Percentiles rank a stretch among this genome's conserved stretches.
Conservation (phyloP, 208 protist genomes). For the Acanthamoeba culbertsoni region DNA sequence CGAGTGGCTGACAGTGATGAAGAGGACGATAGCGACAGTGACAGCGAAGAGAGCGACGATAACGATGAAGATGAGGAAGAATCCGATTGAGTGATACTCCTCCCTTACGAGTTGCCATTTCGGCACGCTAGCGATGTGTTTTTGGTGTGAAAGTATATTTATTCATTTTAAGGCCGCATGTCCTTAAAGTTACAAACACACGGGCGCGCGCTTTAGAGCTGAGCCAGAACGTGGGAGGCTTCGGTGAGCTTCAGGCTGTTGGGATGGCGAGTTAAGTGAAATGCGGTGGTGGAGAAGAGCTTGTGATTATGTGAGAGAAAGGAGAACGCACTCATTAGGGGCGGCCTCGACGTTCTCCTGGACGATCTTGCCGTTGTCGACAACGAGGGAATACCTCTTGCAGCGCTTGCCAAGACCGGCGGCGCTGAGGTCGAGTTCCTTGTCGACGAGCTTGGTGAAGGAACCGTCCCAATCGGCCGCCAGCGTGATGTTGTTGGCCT, state of each 20-base stretch:
- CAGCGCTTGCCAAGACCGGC: constrained; percentile 53
- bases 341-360: constrained; percentile 38
- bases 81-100: no score
- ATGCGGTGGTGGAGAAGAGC: not conserved
- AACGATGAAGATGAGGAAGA: not conserved
- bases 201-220: constrained; percentile 24
- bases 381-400: constrained; percentile 50
- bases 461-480: constrained; percentile 48
- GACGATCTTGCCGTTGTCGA: constrained; percentile 61
- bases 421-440: constrained; percentile 52
- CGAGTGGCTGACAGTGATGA: not conserved
- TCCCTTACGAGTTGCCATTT: no score
- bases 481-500: constrained; percentile 21
- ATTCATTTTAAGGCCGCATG: no score
- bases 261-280: not conserved
- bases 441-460: constrained; percentile 55
- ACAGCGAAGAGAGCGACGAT: not conserved
- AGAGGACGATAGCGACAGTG: not conserved
- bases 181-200: no score
- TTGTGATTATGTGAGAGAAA: not conserved
- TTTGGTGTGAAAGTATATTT: no score
- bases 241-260: not conserved
- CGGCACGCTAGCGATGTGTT: no score
- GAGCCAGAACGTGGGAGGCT: not conserved
- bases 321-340: constrained; percentile 14